Evolutionary conservation across 2,329 filamentous ascomycete species (phyloP), one percentile per base, ranked within the genome.

Genomic region (Harringtonia aguacate): DNA sequence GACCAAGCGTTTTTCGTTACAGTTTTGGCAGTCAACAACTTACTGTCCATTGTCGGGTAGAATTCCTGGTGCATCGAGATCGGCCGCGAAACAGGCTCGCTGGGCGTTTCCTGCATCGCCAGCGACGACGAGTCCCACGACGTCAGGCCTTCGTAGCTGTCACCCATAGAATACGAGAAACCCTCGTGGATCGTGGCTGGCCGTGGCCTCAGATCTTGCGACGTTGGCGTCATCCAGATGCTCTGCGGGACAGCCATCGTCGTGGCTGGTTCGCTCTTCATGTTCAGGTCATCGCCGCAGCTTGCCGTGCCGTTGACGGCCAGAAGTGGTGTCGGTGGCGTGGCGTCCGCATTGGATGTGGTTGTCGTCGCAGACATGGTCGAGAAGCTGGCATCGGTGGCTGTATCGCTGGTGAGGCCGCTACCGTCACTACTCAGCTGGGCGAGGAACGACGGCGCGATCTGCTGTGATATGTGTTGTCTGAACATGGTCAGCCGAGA

Each of bases 171-270:
- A 59, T 75, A 80, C 17, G 73, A 73, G 55, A 79, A 78, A 41
- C 70, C 73, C 55, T 78, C 75, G 52, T 79, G 74, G 46, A 79
- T 77, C 33, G 75, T 77, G 36, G 71, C 72, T 44, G 76, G 75
- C 33, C 74, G 68, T 38, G 70, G 71, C 49, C 72, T 66, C 52
- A 67, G 58, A 46, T 67, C 61, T 43, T 73, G 69, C 34, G 73
- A 64, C 13, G 66, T 68, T 9, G 75, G 72, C 40, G 73, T 73
- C 45, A 73, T 71, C 74, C 75, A 79, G 52, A 72, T 61, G 29
- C 65, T 67, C 31, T 68, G 61, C 22, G 68, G 60, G 45, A 63
- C 59, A 44, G 63, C 58, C 56, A 72, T 62, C 39, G 62, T 61
- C 8, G 20, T 24, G 8, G 37, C 13, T 12, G 45, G n/a, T 52